Percentiles rank a stretch among this genome's conserved stretches.
Conservation (phyloP, 306 rosid species). For the Lablab purpureus region DNA sequence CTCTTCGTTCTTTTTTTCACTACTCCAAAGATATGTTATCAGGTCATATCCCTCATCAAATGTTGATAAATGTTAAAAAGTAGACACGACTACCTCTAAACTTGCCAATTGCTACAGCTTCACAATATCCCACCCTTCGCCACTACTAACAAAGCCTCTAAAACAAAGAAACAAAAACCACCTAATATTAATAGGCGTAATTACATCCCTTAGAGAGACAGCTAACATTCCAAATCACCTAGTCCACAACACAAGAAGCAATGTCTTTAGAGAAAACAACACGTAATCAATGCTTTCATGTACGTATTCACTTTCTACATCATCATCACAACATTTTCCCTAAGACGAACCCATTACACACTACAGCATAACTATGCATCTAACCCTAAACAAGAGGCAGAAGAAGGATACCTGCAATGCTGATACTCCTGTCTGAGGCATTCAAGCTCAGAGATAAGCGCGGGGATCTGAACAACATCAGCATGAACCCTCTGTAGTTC, state of each 20-base stretch:
- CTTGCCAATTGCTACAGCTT: slow-evolving; percentile 4
- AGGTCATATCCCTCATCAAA: neutral
- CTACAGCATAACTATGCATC: neutral
- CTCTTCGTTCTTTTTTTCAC: neutral
- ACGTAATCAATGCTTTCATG: neutral
- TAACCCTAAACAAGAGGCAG: neutral
- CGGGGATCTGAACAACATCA: slow-evolving; percentile 85
- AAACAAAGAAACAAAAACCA: slow-evolving; percentile 1
- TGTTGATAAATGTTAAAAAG: slow-evolving; percentile 7
- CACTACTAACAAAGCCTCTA: neutral
- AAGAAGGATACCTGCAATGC: slow-evolving; percentile 73
- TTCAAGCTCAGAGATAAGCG: slow-evolving; percentile 75
- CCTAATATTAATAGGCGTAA: neutral
- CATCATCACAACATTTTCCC: neutral
- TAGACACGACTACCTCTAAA: slow-evolving; percentile 6
- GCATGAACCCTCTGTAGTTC: slow-evolving; percentile 85
- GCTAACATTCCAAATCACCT: slow-evolving; percentile 9
- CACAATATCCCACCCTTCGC: neutral
- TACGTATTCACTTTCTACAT: neutral
- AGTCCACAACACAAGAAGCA: neutral
- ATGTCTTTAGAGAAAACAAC: neutral
- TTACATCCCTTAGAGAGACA: neutral
- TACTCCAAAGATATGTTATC: neutral
- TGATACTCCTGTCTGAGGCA: slow-evolving; percentile 87
- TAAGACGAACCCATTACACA: neutral